These are phyloP conservation scores for Ilex paraguariensis DNA, from an alignment of 305 asterid species.

Conservation along the genomic window DNA sequence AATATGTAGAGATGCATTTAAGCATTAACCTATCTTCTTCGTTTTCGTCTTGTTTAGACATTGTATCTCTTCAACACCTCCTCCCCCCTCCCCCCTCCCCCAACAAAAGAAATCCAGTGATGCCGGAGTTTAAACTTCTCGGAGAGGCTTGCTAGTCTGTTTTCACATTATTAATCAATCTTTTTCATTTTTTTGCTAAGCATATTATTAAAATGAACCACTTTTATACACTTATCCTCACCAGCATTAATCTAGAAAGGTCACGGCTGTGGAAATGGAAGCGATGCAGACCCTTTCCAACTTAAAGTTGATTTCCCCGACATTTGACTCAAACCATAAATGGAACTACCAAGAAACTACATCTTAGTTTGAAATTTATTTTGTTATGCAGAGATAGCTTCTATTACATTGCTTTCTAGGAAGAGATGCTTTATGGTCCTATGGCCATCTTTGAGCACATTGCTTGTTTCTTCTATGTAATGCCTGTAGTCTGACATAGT, in stretches of 20 bases:
- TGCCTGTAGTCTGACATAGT: slow-evolving; percentile 5
- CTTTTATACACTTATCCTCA: slow-evolving; percentile 2
- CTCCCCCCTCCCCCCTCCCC: too few species aligned
- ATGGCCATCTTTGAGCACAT: not conserved
- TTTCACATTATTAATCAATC: too few species aligned
- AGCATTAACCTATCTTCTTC: too few species aligned
- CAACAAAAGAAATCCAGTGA: too few species aligned
- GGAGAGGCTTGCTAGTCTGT: too few species aligned
- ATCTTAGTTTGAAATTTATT: not conserved
- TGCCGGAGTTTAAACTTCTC: too few species aligned
- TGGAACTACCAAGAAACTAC: not conserved
- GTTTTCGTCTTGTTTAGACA: too few species aligned
- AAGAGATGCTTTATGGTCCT: not conserved
- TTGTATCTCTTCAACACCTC: too few species aligned
- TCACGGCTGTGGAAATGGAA: not conserved
- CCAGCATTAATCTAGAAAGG: not conserved
- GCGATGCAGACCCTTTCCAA: not conserved
- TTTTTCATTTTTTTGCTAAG: too few species aligned
- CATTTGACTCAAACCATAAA: not conserved
- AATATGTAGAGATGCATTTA: too few species aligned
- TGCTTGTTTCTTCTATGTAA: not conserved
- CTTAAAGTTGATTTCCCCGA: not conserved
- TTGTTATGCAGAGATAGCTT: not conserved
- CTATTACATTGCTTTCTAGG: not conserved
- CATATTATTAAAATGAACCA: not conserved